Evolutionary conservation across 352 stramenopile species (phyloP).

Genomic region (Globisporangium yorkense): DNA sequence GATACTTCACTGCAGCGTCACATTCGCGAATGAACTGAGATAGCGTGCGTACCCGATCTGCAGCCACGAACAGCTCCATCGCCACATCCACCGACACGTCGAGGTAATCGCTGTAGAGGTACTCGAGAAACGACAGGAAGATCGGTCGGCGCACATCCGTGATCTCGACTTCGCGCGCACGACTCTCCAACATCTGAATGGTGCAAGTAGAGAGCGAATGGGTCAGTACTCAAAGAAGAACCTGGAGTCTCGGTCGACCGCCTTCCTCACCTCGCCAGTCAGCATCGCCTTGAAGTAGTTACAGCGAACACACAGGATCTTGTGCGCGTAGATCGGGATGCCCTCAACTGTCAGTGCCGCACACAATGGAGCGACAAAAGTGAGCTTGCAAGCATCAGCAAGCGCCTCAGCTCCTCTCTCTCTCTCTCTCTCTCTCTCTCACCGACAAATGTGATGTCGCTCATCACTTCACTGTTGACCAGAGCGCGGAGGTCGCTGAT

Average conservation of each 20-base stretch:
- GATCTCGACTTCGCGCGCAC: slow-evolving; percentile 87
- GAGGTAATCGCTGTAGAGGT: slow-evolving; percentile 95
- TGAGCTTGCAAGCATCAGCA: not conserved
- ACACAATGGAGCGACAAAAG: not conserved
- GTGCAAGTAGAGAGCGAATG: not conserved
- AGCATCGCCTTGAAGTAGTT: slow-evolving; percentile 92
- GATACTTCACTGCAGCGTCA: not conserved
- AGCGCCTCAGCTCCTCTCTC: too few relatives aligned
- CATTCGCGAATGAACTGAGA: too few relatives aligned
- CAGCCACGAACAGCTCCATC: slow-evolving; percentile 93
- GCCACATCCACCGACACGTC: slow-evolving; percentile 89
- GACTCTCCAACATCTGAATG: slow-evolving; percentile 87
- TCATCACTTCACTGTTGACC: slow-evolving; percentile 85
- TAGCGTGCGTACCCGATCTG: slow-evolving; percentile 57
- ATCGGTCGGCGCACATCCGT: slow-evolving; percentile 89
- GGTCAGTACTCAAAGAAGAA: not conserved
- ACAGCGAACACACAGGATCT: slow-evolving; percentile 92
- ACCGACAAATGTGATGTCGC: slow-evolving; percentile 86
- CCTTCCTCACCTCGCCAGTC: slow-evolving; percentile 49
- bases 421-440: slow-evolving; percentile 6
- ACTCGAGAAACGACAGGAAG: slow-evolving; percentile 94
- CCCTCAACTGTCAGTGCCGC: slow-evolving; percentile 54
- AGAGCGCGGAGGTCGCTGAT: slow-evolving; percentile 66
- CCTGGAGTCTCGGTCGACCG: not conserved
- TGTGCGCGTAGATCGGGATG: slow-evolving; percentile 83